Evolutionary conservation across 441 rosid genomes (phyloP), one percentile per base, ranked within the genome.

Genomic region (Omphalea diandra): DNA sequence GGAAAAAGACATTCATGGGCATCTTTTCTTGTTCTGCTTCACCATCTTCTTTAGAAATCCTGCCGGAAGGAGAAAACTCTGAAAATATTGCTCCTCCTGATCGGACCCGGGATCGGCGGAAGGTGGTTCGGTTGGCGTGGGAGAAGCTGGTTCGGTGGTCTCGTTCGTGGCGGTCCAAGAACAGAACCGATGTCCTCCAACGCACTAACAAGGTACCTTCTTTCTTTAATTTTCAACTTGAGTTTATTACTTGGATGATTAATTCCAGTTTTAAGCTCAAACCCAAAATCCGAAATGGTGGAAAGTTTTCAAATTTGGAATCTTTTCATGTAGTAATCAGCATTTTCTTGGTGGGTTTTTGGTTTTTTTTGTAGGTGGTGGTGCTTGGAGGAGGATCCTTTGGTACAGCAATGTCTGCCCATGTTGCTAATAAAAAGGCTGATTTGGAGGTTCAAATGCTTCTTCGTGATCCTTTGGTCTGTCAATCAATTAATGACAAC

Each of bases 321-420:
- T 9, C 12, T 35, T n/a, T 3, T 40, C 9, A 47, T 24, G 22
- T 32, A 71, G 26, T 47, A 69, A 26, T 31, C 36, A 17, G 58
- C 9, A 69, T 14, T 53, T 75, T 27, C 55, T 71, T 59, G 53
- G 9, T 44, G 17, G 60, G 26, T n/a, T 49, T 57, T 32, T 17
- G n/a, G n/a, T n/a, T n/a, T 20, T 8, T 49, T 31, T 33, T 64
- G 27, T 70, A 93, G 97, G 97, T 93, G 56, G 98, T 88, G 73
- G 98, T 93, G 76, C 90, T 93, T 68, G 97, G 98, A 67, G 98
- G 98, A 61, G 98, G 98, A 32, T 93, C 98, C 24, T 93, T 93
- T 80, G 98, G 93, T 72, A 93, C 97, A 0, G 97, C 97, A 63
- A 89, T 93, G 97, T 96, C 97, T 40, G 91, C 98, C 5, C 98